phyloP scores from a whole-genome alignment of 2,329 filamentous ascomycete genomes.

The Thelonectria rubi region DNA sequence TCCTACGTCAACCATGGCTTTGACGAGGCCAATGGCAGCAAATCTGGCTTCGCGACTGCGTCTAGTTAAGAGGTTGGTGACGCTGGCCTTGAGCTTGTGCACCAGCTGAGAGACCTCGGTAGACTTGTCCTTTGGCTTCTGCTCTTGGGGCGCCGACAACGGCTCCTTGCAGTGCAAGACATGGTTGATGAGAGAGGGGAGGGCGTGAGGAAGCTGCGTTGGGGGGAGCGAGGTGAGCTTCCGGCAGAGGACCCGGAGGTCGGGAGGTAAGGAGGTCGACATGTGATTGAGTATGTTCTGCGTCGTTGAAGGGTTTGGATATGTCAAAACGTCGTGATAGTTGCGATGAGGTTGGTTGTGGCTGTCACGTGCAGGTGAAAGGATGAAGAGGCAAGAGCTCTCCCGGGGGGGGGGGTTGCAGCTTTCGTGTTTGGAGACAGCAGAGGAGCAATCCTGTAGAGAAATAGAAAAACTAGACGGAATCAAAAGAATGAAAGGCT shows the following conservation, averaged over 20 bases:
- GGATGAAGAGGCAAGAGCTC: not conserved
- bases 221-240: conserved; percentile 76
- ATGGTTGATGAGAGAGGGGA: conserved; percentile 73
- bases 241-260: conserved; percentile 72
- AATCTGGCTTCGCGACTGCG: conserved; percentile 79
- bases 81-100: conserved; percentile 82
- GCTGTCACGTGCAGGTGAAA: conserved; percentile 18
- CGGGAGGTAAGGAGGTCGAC: conserved; percentile 57
- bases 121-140: conserved; percentile 66
- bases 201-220: conserved; percentile 77
- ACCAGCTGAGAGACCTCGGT: conserved; percentile 75
- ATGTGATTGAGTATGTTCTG: conserved; percentile 27
- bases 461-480: not conserved
- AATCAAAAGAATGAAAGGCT: not conserved
- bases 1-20: conserved; percentile 82
- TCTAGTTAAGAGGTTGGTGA: conserved; percentile 81
- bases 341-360: conserved; percentile 2
- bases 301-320: not conserved
- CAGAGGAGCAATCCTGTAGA: too few species aligned
- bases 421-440: not conserved
- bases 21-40: conserved; percentile 79
- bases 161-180: conserved; percentile 65
- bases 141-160: conserved; percentile 70
- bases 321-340: conserved; percentile 1
- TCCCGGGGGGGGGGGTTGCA: not conserved